A percentile compares a stretch with the other conserved stretches of the same genome.
Conservation (phyloP, 1,139 yeast species). For the Candida sp. region DNA sequence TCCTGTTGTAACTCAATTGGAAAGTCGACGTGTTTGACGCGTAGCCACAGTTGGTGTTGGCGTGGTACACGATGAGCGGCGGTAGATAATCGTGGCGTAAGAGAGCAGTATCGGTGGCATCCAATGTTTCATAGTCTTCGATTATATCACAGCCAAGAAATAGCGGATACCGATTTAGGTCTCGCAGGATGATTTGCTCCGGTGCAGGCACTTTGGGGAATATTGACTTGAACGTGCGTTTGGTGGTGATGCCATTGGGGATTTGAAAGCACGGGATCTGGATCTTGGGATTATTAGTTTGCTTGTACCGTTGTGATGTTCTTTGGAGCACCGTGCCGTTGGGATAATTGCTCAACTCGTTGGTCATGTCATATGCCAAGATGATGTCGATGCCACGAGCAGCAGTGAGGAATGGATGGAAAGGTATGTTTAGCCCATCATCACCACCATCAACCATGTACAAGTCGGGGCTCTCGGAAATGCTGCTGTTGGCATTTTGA, state of each 20-base stretch:
- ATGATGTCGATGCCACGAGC: slow-evolving; percentile 37
- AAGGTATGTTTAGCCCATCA: slow-evolving; percentile 49
- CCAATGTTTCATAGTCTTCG: slow-evolving; percentile 28
- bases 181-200: slow-evolving; percentile 27
- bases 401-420: slow-evolving; percentile 36
- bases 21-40: slow-evolving; percentile 64
- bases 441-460: slow-evolving; percentile 50
- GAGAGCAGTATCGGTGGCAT: neutral
- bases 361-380: slow-evolving; percentile 42
- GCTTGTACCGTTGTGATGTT: slow-evolving; percentile 27
- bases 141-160: slow-evolving; percentile 61
- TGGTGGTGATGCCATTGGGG: slow-evolving; percentile 1
- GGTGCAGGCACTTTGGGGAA: slow-evolving; percentile 46
- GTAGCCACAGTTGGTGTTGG: slow-evolving; percentile 46
- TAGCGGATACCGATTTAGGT: slow-evolving; percentile 41
- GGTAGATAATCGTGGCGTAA: slow-evolving; percentile 31
- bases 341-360: slow-evolving; percentile 42
- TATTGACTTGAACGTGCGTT: slow-evolving; percentile 15
- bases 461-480: slow-evolving; percentile 23
- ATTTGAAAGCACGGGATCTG: slow-evolving; percentile 22
- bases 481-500: slow-evolving; percentile 2
- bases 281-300: slow-evolving; percentile 12
- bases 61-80: slow-evolving; percentile 58
- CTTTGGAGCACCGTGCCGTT: slow-evolving; percentile 35
- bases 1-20: slow-evolving; percentile 49